Evolutionary conservation across 2,329 filamentous ascomycete genomes (phyloP).

Genomic region (Ceratocystis huliohia): DNA sequence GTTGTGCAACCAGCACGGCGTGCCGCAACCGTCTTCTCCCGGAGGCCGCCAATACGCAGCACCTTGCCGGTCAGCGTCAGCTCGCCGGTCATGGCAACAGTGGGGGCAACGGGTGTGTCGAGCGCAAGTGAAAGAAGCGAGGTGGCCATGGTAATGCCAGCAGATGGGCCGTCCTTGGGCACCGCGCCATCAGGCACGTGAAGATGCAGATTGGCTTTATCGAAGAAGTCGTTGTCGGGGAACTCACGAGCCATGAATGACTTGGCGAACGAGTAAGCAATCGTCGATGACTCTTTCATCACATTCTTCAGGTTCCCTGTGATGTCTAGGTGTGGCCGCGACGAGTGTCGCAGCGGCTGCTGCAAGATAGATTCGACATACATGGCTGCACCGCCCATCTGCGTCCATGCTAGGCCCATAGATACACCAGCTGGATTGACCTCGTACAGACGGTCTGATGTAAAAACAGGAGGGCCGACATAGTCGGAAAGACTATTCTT

Average conservation of each 20-base stretch:
- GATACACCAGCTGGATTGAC: conserved; percentile 84
- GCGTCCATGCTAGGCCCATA: conserved; percentile 97
- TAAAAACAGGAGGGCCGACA: conserved; percentile 90
- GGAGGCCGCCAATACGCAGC: conserved; percentile 77
- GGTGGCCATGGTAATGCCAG: conserved; percentile 97
- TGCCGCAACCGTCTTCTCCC: conserved; percentile 96
- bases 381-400: conserved; percentile 88
- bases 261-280: conserved; percentile 94
- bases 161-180: conserved; percentile 83
- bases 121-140: conserved; percentile 76
- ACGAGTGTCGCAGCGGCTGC: conserved; percentile 58
- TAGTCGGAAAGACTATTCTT: conserved; percentile 93
- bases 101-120: conserved; percentile 64
- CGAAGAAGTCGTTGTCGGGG: conserved; percentile 87
- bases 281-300: conserved; percentile 94
- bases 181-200: conserved; percentile 96
- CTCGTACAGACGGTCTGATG: conserved; percentile 89
- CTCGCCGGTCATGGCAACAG: conserved; percentile 95
- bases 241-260: conserved; percentile 73
- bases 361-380: conserved; percentile 97
- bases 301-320: conserved; percentile 92
- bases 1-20: conserved; percentile 82
- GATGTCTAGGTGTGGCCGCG: conserved; percentile 69
- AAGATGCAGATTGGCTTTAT: conserved; percentile 86
- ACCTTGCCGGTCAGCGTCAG: conserved; percentile 95